Evolutionary conservation across 345 rosid genomes (phyloP).

Genomic region (Pelargonium nanum): DNA sequence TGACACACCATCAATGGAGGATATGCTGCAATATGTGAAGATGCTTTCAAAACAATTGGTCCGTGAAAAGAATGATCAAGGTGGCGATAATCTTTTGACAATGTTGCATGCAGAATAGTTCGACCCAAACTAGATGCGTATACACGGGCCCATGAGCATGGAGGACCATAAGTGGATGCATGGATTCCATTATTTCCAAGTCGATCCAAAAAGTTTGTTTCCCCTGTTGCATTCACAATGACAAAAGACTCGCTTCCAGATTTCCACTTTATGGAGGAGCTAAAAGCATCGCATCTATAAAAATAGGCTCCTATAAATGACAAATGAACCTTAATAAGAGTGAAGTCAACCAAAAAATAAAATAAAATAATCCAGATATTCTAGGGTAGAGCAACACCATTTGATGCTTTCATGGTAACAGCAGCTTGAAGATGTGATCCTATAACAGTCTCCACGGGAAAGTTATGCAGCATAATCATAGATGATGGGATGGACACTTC

Average conservation of each 20-base stretch:
- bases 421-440: constrained; percentile 76
- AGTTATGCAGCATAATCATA: constrained; percentile 67
- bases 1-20: constrained; percentile 56
- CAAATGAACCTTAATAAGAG: constrained; percentile 16
- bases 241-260: constrained; percentile 59
- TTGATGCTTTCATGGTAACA: constrained; percentile 64
- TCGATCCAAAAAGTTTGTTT: constrained; percentile 24
- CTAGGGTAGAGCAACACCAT: constrained; percentile 37
- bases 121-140: constrained; percentile 67
- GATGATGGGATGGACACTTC: constrained; percentile 75
- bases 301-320: constrained; percentile 52
- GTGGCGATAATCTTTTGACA: constrained; percentile 48
- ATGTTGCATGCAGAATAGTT: constrained; percentile 66
- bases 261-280: constrained; percentile 63
- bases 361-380: constrained; percentile 8
- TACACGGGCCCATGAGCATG: constrained; percentile 61
- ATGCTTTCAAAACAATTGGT: constrained; percentile 50
- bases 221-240: constrained; percentile 46
- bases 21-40: constrained; percentile 67
- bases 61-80: constrained; percentile 44
- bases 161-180: constrained; percentile 37
- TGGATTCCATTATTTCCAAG: constrained; percentile 16
- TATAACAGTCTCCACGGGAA: constrained; percentile 74
- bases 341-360: constrained; percentile 16
- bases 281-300: constrained; percentile 74